Percentiles rank a stretch among this genome's conserved stretches.
Evolutionary conservation across 352 stramenopile species (phyloP).

Genomic region (Phytophthora niederhauseri): DNA sequence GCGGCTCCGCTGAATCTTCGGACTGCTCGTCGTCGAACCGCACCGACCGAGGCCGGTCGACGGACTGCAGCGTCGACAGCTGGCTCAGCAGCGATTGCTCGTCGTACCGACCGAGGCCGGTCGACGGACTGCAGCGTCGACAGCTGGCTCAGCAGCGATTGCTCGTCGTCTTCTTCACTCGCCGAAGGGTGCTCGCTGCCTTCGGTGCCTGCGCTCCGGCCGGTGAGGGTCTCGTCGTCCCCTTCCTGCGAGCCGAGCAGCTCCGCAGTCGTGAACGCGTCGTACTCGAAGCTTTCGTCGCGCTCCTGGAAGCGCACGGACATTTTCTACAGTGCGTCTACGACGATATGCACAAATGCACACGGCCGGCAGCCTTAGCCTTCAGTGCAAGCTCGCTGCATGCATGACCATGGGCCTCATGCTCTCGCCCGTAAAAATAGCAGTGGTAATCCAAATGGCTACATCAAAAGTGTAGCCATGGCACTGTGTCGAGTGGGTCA

Average conservation of each 20-base stretch:
- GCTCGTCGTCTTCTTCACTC: conserved; percentile 25
- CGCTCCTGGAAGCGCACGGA: conserved; percentile 20
- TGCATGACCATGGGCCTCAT: conserved; percentile 6
- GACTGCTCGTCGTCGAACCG: conserved; percentile 29
- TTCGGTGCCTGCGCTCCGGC: conserved; percentile 9
- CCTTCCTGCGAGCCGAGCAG: conserved; percentile 23
- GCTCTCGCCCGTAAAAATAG: conserved; percentile 30
- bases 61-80: conserved; percentile 19
- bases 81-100: conserved; percentile 20
- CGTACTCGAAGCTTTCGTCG: conserved; percentile 15
- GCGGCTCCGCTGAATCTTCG: neutral
- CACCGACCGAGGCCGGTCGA: conserved; percentile 10
- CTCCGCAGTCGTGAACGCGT: conserved; percentile 25
- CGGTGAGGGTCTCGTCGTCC: conserved; percentile 14
- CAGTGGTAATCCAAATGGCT: conserved; percentile 8
- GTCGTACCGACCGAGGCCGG: conserved; percentile 16
- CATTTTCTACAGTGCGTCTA: conserved; percentile 9
- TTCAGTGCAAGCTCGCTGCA: neutral
- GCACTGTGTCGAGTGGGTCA: conserved; percentile 4
- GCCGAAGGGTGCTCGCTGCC: conserved; percentile 6
- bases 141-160: conserved; percentile 21
- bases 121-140: conserved; percentile 15
- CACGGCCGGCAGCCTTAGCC: neutral
- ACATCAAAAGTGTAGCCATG: conserved; percentile 22
- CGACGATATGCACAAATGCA: neutral